Conservation (phyloP, 2,329 filamentous ascomycete genomes). For the Fusarium solani-melongenae region DNA sequence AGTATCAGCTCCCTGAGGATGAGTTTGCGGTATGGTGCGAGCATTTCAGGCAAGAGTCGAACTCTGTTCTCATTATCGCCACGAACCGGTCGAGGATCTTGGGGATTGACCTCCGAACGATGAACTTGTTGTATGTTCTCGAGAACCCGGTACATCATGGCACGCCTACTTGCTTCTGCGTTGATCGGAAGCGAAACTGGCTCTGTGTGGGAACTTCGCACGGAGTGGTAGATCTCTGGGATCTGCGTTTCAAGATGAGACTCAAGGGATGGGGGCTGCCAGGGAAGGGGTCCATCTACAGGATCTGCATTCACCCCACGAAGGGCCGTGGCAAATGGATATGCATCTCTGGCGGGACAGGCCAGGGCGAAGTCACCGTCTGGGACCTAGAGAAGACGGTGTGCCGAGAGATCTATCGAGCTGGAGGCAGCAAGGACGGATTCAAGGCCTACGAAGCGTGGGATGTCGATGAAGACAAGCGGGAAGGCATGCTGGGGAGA, state of each 20-base stretch:
- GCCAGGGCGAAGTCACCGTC: slow-evolving; percentile 87
- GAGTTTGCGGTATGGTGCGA: slow-evolving; percentile 92
- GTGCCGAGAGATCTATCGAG: slow-evolving; percentile 90
- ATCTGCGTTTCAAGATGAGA: slow-evolving; percentile 91
- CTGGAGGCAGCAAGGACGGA: slow-evolving; percentile 68
- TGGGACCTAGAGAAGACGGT: slow-evolving; percentile 94
- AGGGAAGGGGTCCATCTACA: slow-evolving; percentile 82
- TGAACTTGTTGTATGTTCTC: slow-evolving; percentile 83
- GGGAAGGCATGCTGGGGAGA: slow-evolving; percentile 86
- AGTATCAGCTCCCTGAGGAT: slow-evolving; percentile 78
- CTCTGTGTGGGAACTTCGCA: slow-evolving; percentile 91
- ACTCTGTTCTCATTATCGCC: slow-evolving; percentile 85
- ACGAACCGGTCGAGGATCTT: slow-evolving; percentile 88
- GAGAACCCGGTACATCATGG: slow-evolving; percentile 93
- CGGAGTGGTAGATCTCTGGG: slow-evolving; percentile 93
- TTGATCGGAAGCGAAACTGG: slow-evolving; percentile 90
- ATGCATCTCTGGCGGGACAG: slow-evolving; percentile 88
- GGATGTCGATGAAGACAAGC: slow-evolving; percentile 89
- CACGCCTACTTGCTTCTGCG: slow-evolving; percentile 88
- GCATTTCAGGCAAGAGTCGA: slow-evolving; percentile 85
- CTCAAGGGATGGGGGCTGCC: slow-evolving; percentile 90
- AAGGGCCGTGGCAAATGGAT: slow-evolving; percentile 86
- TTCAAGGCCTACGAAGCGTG: slow-evolving; percentile 81
- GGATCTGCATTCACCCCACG: slow-evolving; percentile 81
- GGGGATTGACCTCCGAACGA: slow-evolving; percentile 87